Base-by-base conservation (phyloP, 2,329 filamentous ascomycete genomes). In the Monilinia aucupariae region DNA sequence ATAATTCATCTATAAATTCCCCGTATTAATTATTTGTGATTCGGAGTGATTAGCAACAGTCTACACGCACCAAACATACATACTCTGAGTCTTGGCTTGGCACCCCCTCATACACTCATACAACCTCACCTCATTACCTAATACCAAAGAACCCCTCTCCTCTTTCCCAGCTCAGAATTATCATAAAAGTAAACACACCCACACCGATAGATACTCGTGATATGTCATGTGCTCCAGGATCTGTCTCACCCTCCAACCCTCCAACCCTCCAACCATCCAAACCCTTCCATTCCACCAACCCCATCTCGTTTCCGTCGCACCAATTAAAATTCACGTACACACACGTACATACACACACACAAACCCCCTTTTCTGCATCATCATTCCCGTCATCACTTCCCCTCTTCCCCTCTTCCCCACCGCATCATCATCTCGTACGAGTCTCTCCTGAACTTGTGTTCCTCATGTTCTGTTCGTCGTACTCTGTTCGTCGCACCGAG, bases 381-480 rank as follows among this genome's bases (percentile, higher is more conserved):
- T 52, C n/a, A n/a, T n/a, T n/a, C 32, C 58, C 58, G 47, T 48
- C 58, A 51, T 45, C 58, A 60, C 8, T 6, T 30, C 3, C 25
- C 37, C 32, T 9, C 34, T 60, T 53, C 43, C 32, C 58, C 58
- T 9, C 34, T 60, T 53, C 43, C 32, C 58, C 58, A 52, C 58
- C 34, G 27, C 27, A 52, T 17, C 58, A 59, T 49, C 9, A 39
- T 22, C 25, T 43, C n/a, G 27, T 55, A 27, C 9, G 3, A 3
- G 3, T 6, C 27, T 6, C 27, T 30, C 15, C 22, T 13, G 10
- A 17, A 17, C 15, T 32, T 9, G 34, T 27, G 58, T 22, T 41
- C 25, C 30, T 4, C 17, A n/a, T 17, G 5, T 41, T 30, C 27
- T 17, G 5, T 41, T 30, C 27, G 27, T 30, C 27, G 27, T 6